Conservation (phyloP, 768 basidiomycete species). For the Pulveroboletus sp. region DNA sequence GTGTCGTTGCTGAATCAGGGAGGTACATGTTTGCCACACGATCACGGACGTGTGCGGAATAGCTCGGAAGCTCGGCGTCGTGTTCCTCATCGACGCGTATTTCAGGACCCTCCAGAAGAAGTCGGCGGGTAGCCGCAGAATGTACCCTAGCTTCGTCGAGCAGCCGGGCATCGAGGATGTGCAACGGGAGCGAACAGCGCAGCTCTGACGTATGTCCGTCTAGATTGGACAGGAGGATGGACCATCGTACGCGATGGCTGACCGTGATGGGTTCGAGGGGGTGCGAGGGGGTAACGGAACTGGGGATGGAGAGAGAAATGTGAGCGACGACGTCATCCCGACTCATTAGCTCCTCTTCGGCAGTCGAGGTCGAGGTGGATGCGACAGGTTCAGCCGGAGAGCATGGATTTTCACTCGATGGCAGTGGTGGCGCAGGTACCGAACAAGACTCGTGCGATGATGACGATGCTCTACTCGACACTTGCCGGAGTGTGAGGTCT, state of each 20-base stretch:
- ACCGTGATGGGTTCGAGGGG: slow-evolving; percentile 69
- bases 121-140: slow-evolving; percentile 68
- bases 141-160: slow-evolving; percentile 70
- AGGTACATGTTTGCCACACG: slow-evolving; percentile 78
- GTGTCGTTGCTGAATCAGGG: slow-evolving; percentile 57
- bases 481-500: slow-evolving; percentile 12
- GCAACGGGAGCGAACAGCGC: slow-evolving; percentile 88
- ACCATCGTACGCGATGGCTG: slow-evolving; percentile 78
- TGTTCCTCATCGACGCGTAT: slow-evolving; percentile 46
- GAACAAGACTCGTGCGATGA: slow-evolving; percentile 13
- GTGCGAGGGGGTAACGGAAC: slow-evolving; percentile 64
- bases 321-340: slow-evolving; percentile 54
- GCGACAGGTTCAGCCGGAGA: slow-evolving; percentile 7
- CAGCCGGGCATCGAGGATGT: slow-evolving; percentile 71
- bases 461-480: slow-evolving; percentile 9
- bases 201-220: slow-evolving; percentile 94
- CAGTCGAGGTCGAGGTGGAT: slow-evolving; percentile 2
- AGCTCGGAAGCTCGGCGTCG: slow-evolving; percentile 78
- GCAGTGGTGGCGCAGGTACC: neutral
- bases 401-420: neutral
- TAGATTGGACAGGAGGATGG: slow-evolving; percentile 70
- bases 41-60: slow-evolving; percentile 85
- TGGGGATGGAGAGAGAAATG: slow-evolving; percentile 57
- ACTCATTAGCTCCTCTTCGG: slow-evolving; percentile 22
- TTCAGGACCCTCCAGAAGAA: slow-evolving; percentile 37